Evolutionary conservation across 331 rosid genomes (phyloP), one percentile per base, ranked within the genome.

Genomic region (Rhamnella rubrinervis): DNA sequence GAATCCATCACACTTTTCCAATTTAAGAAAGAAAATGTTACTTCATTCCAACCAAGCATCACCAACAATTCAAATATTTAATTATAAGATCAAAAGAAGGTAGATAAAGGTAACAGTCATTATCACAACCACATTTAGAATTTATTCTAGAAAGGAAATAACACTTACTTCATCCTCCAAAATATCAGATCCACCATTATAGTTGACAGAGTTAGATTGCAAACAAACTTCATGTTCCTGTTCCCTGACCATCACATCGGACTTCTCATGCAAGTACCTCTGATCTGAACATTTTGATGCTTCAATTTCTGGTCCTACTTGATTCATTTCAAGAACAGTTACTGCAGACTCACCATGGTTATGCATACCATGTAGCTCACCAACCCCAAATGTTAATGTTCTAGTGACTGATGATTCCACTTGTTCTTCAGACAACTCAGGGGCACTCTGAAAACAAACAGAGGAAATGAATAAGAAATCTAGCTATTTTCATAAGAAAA

Each of bases 131-230:
- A 26, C 15, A 26, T 23, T 39, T 25, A 40, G 55, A 7, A 8
- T 12, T 39, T 64, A 6, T 39, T 71, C 73, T 65, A 58, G 41
- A 31, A 70, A 70, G 15, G 44, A 74, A 66, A 71, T 12, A 66
- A 38, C 46, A 58, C 75, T 73, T 67, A 83, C 83, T 76, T 80
- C 75, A 58, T 66, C 66, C 20, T 74, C 76, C 69, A 55, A 53
- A n/a, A 59, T 38, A 31, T 68, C 47, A 41, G 66, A 69, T 28
- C 59, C 39, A 35, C 28, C 61, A 28, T 17, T 19, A 17, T 1
- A 59, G 46, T 55, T 44, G 49, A 20, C 60, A 46, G 46, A 12
- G 13, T 38, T 71, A 17, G 72, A 18, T 59, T 47, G 71, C 13
- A n/a, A 31, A n/a, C 19, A 19, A 51, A 26, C 47, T 44, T 63